phyloP scores from a whole-genome alignment of 2,329 filamentous ascomycete genomes.

The Talaromyces albobiverticillius region DNA sequence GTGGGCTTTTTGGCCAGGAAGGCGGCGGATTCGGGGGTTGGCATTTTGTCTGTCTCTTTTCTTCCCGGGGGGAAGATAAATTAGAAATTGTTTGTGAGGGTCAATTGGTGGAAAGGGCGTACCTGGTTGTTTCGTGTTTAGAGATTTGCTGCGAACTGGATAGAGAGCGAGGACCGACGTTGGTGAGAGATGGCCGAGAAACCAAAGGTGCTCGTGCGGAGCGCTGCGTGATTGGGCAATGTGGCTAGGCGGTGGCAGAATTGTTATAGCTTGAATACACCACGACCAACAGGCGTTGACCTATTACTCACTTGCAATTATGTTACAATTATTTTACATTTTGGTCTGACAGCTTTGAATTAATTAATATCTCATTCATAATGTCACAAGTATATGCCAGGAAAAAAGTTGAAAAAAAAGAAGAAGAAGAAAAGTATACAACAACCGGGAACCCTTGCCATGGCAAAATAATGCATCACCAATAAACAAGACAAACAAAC shows the following conservation, averaged over 20 bases:
- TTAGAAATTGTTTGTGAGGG: not conserved
- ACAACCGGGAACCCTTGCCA: not conserved
- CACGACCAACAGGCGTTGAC: too few relatives aligned
- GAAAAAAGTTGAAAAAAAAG: not conserved
- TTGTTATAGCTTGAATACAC: not conserved
- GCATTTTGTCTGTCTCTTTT: constrained; percentile 47
- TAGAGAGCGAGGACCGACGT: not conserved
- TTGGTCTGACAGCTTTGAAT: not conserved
- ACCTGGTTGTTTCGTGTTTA: not conserved
- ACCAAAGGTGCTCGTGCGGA: not conserved
- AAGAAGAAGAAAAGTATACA: not conserved
- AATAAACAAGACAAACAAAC: not conserved
- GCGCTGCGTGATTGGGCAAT: not conserved
- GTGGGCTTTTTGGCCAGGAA: constrained; percentile 66
- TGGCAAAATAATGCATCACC: not conserved
- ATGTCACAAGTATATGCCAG: not conserved
- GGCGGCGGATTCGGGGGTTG: constrained; percentile 61
- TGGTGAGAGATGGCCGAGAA: not conserved
- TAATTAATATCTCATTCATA: not conserved
- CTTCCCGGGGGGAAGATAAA: not conserved
- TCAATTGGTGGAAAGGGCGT: not conserved
- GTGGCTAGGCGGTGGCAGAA: not conserved
- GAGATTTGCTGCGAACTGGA: not conserved
- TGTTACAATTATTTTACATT: too few relatives aligned
- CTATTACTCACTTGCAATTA: too few relatives aligned